Conservation (phyloP, 2,329 filamentous ascomycete species). For the Nannizziopsis barbatae region DNA sequence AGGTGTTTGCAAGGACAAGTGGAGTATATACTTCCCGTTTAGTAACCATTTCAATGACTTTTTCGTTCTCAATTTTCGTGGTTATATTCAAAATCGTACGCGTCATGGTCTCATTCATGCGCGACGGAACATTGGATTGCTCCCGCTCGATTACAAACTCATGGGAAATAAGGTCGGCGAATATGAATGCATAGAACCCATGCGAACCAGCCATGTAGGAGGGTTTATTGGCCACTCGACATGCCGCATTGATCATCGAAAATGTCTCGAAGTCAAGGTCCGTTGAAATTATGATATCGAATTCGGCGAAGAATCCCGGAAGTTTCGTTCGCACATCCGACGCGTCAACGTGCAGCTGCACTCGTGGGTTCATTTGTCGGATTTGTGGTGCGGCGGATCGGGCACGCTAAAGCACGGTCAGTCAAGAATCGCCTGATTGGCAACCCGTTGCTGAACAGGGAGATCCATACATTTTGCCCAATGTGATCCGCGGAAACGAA, state of each 20-base stretch:
- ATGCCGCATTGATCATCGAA: constrained; percentile 72
- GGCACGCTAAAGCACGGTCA: constrained; percentile 48
- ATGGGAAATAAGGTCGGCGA: constrained; percentile 83
- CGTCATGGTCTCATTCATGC: constrained; percentile 62
- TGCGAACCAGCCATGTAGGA: constrained; percentile 85
- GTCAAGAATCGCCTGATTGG: constrained; percentile 13
- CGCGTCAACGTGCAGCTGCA: constrained; percentile 61
- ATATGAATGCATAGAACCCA: constrained; percentile 89
- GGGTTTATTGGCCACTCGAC: constrained; percentile 62
- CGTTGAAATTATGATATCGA: constrained; percentile 80
- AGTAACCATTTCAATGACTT: constrained; percentile 71
- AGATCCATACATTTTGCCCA: constrained; percentile 54
- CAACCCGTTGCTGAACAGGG: background rate
- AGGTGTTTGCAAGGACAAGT: constrained; percentile 72
- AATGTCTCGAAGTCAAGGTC: constrained; percentile 68
- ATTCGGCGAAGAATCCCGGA: constrained; percentile 63
- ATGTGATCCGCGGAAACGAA: constrained; percentile 63
- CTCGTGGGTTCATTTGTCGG: constrained; percentile 78
- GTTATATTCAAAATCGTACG: constrained; percentile 62
- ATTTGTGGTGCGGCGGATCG: constrained; percentile 67
- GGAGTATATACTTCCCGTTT: constrained; percentile 88
- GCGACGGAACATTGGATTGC: constrained; percentile 58
- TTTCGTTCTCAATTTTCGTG: constrained; percentile 58
- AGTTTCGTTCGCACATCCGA: constrained; percentile 56
- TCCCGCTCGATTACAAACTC: constrained; percentile 81